phyloP scores from a whole-genome alignment of 1,284 basidiomycete species.

The Cutaneotrichosporon sp. region DNA sequence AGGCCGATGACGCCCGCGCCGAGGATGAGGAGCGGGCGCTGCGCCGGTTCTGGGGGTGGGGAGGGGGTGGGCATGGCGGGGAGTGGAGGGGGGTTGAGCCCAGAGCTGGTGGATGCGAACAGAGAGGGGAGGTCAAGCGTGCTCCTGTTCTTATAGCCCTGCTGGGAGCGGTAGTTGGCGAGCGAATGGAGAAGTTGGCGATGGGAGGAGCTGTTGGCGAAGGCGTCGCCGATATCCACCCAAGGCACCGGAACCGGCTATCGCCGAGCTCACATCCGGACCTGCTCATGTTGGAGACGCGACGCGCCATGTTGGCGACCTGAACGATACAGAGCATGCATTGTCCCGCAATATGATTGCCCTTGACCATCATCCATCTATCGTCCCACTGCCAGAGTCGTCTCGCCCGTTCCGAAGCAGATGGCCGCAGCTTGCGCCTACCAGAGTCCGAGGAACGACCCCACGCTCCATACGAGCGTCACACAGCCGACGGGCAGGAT shows the following conservation, averaged over 20 bases:
- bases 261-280: background rate
- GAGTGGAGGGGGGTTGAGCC: background rate
- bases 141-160: background rate
- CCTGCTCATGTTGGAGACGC: background rate
- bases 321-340: background rate
- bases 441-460: conserved; percentile 48
- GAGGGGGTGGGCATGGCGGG: background rate
- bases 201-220: background rate
- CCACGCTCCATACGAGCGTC: conserved; percentile 46
- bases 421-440: too few relatives aligned
- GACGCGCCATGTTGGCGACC: background rate
- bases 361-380: background rate
- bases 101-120: too few relatives aligned
- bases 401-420: too few relatives aligned
- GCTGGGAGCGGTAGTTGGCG: too few relatives aligned
- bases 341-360: background rate
- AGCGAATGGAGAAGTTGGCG: conserved; percentile 7
- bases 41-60: background rate
- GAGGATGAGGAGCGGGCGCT: conserved; percentile 31
- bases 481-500: conserved; percentile 50
- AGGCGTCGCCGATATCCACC: background rate
- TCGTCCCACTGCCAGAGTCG: too few relatives aligned
- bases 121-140: too few relatives aligned
- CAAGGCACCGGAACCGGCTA: conserved; percentile 4
- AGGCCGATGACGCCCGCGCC: conserved; percentile 51